phyloP scores from a whole-genome alignment of 2,329 filamentous ascomycete species.

The Didymella exigua region DNA sequence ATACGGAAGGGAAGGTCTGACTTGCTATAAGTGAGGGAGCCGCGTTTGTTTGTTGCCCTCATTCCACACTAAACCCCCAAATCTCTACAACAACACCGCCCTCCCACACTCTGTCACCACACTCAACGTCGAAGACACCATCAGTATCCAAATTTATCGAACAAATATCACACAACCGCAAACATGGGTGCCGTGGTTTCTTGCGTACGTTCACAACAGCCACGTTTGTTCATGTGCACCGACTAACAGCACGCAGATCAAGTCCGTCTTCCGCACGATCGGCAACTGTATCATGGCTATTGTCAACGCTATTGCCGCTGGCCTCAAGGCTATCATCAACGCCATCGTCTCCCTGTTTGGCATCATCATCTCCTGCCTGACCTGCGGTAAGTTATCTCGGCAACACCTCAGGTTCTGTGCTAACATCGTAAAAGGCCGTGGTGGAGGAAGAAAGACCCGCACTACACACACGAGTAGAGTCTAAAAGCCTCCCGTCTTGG shows the following conservation, averaged over 20 bases:
- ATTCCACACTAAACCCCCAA: slow-evolving; percentile 10
- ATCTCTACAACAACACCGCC: slow-evolving; percentile 5
- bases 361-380: slow-evolving; percentile 57
- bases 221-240: not conserved
- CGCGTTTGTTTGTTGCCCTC: slow-evolving; percentile 11
- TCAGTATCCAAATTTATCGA: not conserved
- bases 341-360: slow-evolving; percentile 57
- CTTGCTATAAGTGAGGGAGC: slow-evolving; percentile 19
- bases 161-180: slow-evolving; percentile 23
- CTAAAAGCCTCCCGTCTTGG: slow-evolving; percentile 35
- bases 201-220: slow-evolving; percentile 66
- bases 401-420: too few species aligned
- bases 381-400: too few species aligned
- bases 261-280: slow-evolving; percentile 54
- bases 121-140: not conserved
- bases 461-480: slow-evolving; percentile 48
- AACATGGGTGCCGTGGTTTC: slow-evolving; percentile 84
- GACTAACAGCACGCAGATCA: slow-evolving; percentile 45
- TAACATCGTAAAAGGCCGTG: too few species aligned
- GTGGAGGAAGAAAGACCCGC: slow-evolving; percentile 44
- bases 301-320: slow-evolving; percentile 53
- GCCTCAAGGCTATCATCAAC: slow-evolving; percentile 55
- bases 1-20: not conserved
- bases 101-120: not conserved
- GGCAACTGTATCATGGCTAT: slow-evolving; percentile 55